Evolutionary conservation across 2,329 filamentous ascomycete species (phyloP), one percentile per base, ranked within the genome.

Genomic region (Talaromyces sp.): DNA sequence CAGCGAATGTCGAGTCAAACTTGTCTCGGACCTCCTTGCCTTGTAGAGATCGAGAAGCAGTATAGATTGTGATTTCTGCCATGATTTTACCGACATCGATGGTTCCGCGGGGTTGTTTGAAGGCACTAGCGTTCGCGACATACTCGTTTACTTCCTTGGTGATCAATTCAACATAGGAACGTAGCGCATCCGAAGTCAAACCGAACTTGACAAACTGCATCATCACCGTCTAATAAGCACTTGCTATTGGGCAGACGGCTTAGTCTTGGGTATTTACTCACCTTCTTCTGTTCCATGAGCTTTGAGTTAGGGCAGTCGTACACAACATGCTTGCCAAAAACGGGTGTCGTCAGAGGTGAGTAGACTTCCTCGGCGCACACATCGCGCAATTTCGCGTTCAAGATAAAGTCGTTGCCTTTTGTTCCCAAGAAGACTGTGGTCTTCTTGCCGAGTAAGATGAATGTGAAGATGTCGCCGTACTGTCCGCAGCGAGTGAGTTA

Each of bases 201-300:
- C 87, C 87, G 68, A 84, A 88, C 72, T 89, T 88, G 80, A 89
- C 82, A 70, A 89, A 88, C 74, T 77, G 60, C 19, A n/a, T 59
- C 13, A 39, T 54, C 22, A 37, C 9, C 7, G 16, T 24, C 13
- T 45, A 7, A 33, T 67, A 62, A 68, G 63, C 16, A 63, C 16
- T 43, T 14, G 13, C 31, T 45, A 22, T 3, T 8, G 43, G 22
- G 37, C 22, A 33, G 41, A 47, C 24, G 10, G 31, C 13, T 35
- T 5, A 13, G 9, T 41, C 8, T 33, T 48, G 50, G 39, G 35
- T 16, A 16, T 27, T 22, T 31, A 58, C 60, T 65, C 74, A 91
- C 89, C 86, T 95, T 95, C 83, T 96, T 96, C 83, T 96, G 92
- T 81, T 96, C 92, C 91, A 96, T 96, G 73, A 96, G 85, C 81